phyloP scores from a whole-genome alignment of 495 filamentous ascomycete species.

The Penicillium simplicissimum region DNA sequence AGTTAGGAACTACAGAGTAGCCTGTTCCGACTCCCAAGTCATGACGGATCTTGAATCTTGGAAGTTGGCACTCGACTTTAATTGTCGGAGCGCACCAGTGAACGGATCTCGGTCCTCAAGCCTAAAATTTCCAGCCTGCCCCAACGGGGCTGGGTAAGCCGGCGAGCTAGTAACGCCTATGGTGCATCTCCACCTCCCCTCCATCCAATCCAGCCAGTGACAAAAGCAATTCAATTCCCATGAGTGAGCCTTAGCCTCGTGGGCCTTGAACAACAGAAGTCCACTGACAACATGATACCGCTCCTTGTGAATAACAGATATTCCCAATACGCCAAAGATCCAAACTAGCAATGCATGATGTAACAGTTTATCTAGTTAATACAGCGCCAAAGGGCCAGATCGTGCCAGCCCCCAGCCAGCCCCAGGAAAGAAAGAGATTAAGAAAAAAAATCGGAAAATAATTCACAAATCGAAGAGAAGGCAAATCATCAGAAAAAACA shows the following conservation, averaged over 20 bases:
- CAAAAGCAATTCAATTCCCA: constrained; percentile 8
- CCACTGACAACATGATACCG: constrained; percentile 1
- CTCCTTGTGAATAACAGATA: constrained; percentile 14
- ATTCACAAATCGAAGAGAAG: not conserved
- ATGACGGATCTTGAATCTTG: not conserved
- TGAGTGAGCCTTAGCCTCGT: not conserved
- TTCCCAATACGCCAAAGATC: not conserved
- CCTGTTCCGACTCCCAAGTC: not conserved
- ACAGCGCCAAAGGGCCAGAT: constrained; percentile 7
- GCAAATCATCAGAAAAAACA: not conserved
- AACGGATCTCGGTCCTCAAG: not conserved
- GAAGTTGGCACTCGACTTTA: not conserved
- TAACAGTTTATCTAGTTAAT: constrained; percentile 19
- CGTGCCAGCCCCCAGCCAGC: not conserved
- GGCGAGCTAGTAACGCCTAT: constrained; percentile 1
- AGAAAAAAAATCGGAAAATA: not conserved
- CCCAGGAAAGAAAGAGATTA: constrained; percentile 1
- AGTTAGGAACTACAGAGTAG: not conserved
- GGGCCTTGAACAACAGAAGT: constrained; percentile 7
- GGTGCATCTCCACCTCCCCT: constrained; percentile 10
- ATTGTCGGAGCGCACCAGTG: not conserved
- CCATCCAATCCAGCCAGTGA: not conserved
- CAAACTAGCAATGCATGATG: constrained; percentile 13
- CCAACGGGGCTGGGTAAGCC: not conserved
- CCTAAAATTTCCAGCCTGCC: not conserved